phyloP scores from a whole-genome alignment of 148 eudicot genomes.

The Vaccinium darrowii region DNA sequence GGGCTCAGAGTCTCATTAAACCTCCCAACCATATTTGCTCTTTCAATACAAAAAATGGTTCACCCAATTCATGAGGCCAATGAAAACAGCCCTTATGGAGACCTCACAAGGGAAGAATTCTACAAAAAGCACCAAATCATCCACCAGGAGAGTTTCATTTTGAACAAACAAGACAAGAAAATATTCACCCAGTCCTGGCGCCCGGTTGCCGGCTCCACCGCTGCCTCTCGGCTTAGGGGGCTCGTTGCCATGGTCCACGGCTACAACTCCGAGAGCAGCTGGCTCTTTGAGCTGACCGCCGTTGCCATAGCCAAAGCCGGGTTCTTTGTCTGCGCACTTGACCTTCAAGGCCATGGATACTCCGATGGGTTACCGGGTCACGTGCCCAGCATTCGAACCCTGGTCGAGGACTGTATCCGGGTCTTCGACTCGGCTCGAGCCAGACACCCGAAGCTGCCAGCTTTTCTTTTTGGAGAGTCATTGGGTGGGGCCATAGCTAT shows the following conservation, averaged over 20 bases:
- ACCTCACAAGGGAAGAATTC: conserved; percentile 38
- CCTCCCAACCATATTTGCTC: neutral
- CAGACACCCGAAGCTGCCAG: conserved; percentile 25
- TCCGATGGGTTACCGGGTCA: conserved; percentile 40
- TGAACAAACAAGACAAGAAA: conserved; percentile 37
- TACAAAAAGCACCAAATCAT: conserved; percentile 39
- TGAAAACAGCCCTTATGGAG: conserved; percentile 43
- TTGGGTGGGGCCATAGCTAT: conserved; percentile 42
- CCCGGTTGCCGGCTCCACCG: neutral
- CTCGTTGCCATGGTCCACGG: conserved; percentile 45
- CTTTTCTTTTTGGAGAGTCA: conserved; percentile 47
- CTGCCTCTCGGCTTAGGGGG: conserved; percentile 16
- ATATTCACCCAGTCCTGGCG: conserved; percentile 48
- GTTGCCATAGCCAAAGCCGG: conserved; percentile 42
- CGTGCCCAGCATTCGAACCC: conserved; percentile 24
- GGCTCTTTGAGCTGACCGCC: conserved; percentile 44
- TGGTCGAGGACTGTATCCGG: conserved; percentile 33
- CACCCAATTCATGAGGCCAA: conserved; percentile 47
- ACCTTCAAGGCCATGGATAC: conserved; percentile 51
- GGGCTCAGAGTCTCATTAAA: neutral
- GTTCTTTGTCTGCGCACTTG: conserved; percentile 37
- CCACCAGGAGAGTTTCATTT: conserved; percentile 45
- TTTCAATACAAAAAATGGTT: conserved; percentile 21
- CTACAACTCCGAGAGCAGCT: conserved; percentile 44
- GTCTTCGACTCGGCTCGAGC: conserved; percentile 31